Percentiles rank a stretch among this genome's conserved stretches.
Conservation (phyloP, 2,329 filamentous ascomycete genomes). For the Stemphylium lycopersici region DNA sequence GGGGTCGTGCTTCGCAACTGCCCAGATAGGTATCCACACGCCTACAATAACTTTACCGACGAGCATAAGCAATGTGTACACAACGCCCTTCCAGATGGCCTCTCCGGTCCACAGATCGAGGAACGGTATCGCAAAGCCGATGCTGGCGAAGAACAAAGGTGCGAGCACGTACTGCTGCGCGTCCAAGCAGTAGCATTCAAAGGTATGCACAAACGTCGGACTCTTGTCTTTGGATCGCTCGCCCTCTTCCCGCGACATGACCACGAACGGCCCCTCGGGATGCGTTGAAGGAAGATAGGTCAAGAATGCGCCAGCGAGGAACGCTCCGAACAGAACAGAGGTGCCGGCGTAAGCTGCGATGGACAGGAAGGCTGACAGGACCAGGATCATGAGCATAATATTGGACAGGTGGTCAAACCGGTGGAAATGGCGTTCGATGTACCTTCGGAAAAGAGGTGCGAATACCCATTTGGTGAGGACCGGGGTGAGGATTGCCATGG, state of each 20-base stretch:
- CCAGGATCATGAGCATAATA: slow-evolving; percentile 36
- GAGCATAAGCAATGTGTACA: slow-evolving; percentile 39
- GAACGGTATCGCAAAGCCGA: slow-evolving; percentile 41
- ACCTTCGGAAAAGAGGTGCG: slow-evolving; percentile 35
- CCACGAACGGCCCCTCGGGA: slow-evolving; percentile 29
- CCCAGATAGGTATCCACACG: slow-evolving; percentile 15
- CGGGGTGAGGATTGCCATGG: slow-evolving; percentile 28
- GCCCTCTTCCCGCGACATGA: slow-evolving; percentile 32
- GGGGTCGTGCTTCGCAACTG: slow-evolving; percentile 6
- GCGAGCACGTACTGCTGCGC: slow-evolving; percentile 50
- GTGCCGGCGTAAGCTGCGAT: slow-evolving; percentile 39
- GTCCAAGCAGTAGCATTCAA: slow-evolving; percentile 52
- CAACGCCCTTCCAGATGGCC: slow-evolving; percentile 36
- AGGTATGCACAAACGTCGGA: slow-evolving; percentile 39
- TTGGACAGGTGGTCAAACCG: slow-evolving; percentile 32
- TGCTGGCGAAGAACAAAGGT: slow-evolving; percentile 40
- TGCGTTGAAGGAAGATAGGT: slow-evolving; percentile 36
- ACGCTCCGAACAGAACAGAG: slow-evolving; percentile 39
- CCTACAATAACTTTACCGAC: slow-evolving; percentile 20
- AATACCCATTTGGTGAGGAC: slow-evolving; percentile 45
- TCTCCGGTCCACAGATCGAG: slow-evolving; percentile 36
- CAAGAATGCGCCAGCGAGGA: slow-evolving; percentile 38
- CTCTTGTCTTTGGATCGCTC: slow-evolving; percentile 34
- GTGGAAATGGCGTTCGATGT: slow-evolving; percentile 25
- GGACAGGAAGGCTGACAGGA: slow-evolving; percentile 36